Evolutionary conservation across 108 stramenopile species (phyloP).

Genomic region (Epithemia pelagica): DNA sequence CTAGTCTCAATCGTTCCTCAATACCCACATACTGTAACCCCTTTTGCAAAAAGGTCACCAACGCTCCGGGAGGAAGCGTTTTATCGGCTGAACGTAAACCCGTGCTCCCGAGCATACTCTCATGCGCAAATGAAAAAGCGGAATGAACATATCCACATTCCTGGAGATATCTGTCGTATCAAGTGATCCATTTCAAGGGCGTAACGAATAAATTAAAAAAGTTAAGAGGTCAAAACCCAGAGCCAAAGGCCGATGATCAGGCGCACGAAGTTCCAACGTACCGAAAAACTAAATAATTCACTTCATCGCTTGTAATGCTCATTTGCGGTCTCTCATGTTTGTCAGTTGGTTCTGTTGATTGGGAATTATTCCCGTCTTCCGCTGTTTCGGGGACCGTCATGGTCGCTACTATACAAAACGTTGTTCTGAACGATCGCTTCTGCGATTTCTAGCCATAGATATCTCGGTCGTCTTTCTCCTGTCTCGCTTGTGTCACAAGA

Average conservation of each 20-base stretch:
- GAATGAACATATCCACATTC: constrained; percentile 90
- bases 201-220: not conserved
- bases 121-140: constrained; percentile 92
- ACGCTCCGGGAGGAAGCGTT: constrained; percentile 78
- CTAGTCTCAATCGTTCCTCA: constrained; percentile 66
- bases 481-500: too few relatives aligned
- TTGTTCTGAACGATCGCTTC: not conserved
- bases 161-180: constrained; percentile 40
- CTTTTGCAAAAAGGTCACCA: constrained; percentile 83
- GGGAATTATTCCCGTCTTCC: not conserved
- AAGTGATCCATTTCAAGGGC: too few relatives aligned
- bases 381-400: not conserved
- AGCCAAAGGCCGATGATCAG: not conserved
- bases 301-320: constrained; percentile 82
- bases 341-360: not conserved
- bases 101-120: constrained; percentile 79
- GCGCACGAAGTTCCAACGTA: constrained; percentile 33
- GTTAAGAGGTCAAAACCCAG: not conserved
- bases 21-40: constrained; percentile 86
- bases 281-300: constrained; percentile 91
- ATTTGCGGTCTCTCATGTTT: constrained; percentile 9
- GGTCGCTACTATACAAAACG: constrained; percentile 8
- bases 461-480: too few relatives aligned
- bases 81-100: constrained; percentile 59
- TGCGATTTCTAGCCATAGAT: not conserved